A percentile compares a stretch with the other conserved stretches of the same genome.
Evolutionary conservation across 257 asterid species (phyloP).

Genomic region (Schizonepeta tenuifolia): DNA sequence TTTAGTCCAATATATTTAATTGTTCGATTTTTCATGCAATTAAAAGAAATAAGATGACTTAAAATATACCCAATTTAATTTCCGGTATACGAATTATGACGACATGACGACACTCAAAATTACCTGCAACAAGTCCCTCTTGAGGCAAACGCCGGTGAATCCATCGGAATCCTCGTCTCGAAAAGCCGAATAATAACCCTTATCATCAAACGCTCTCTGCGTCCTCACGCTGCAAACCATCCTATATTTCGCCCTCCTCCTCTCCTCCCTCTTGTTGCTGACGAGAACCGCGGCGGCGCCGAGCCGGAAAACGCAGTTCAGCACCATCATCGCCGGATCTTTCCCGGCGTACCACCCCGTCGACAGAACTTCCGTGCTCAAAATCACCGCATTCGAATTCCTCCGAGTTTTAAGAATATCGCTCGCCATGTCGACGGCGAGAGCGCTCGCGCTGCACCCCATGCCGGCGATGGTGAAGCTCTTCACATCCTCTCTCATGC

Average conservation of each 20-base stretch:
- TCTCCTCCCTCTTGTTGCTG: conserved; percentile 50
- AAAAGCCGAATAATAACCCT: conserved; percentile 56
- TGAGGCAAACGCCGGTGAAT: conserved; percentile 65
- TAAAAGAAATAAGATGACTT: too few species aligned
- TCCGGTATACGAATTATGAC: too few species aligned
- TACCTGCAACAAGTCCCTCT: conserved; percentile 61
- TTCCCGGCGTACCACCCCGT: conserved; percentile 88
- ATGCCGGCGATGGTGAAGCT: conserved; percentile 75
- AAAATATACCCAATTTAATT: too few species aligned
- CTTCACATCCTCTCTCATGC: conserved; percentile 65
- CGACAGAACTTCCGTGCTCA: conserved; percentile 81
- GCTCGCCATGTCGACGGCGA: conserved; percentile 67
- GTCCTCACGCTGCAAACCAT: conserved; percentile 56
- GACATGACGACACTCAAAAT: too few species aligned
- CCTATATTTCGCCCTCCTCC: conserved; percentile 55
- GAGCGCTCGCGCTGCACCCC: conserved; percentile 92
- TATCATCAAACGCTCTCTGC: conserved; percentile 74
- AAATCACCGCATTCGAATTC: conserved; percentile 58
- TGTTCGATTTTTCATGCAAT: too few species aligned
- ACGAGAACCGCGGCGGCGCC: conserved; percentile 76
- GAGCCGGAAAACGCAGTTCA: conserved; percentile 75
- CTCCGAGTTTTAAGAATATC: conserved; percentile 51
- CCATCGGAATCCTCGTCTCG: conserved; percentile 84
- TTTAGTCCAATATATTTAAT: too few species aligned
- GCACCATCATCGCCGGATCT: conserved; percentile 58